Evolutionary conservation across 345 rosid species (phyloP), one percentile per base, ranked within the genome.

Genomic region (Erysimum cheiranthoides): DNA sequence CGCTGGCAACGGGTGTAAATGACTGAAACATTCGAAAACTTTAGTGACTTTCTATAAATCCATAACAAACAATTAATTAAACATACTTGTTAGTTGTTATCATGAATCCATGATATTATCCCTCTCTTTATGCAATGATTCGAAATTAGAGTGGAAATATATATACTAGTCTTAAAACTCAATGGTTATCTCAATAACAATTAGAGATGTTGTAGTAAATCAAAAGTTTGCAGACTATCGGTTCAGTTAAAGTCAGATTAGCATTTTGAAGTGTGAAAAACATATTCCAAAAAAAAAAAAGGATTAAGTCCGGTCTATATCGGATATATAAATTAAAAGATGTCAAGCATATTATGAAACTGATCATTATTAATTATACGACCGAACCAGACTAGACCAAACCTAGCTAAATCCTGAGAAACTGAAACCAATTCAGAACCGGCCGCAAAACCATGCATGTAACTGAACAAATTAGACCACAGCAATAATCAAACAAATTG

Each of bases 41-140:
- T 36, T 67, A 39, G 50, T 28, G 14, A 67, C 61, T 67, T 67
- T 67, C 61, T 28, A 21, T 14, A 21, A 70, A 31, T 53, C 35
- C 12, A 52, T 45, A 62, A 52, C 36, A 18, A 58, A 45, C 18
- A 58, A 34, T 45, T 70, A 38, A 1, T 8, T 40, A 17, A 52
- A 3, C 7, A 28, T 40, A 40, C 42, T 39, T 25, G 6, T n/a
- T n/a, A n/a, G n/a, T n/a, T n/a, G n/a, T 6, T 25, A 17, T 51
- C 68, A 73, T 51, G 42, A 46, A 43, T 21, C 25, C 25, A 21
- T 21, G 25, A 21, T 61, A 35, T 35, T 25, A 50, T 73, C 32
- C 45, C 5, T 40, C 45, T 4, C 56, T 54, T 63, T 38, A 71
- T 46, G 28, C 38, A 59, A 3, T 47, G 35, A 46, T 34, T 59